Evolutionary conservation across 2,329 filamentous ascomycete species (phyloP).

Genomic region (Sporothrix inflata): DNA sequence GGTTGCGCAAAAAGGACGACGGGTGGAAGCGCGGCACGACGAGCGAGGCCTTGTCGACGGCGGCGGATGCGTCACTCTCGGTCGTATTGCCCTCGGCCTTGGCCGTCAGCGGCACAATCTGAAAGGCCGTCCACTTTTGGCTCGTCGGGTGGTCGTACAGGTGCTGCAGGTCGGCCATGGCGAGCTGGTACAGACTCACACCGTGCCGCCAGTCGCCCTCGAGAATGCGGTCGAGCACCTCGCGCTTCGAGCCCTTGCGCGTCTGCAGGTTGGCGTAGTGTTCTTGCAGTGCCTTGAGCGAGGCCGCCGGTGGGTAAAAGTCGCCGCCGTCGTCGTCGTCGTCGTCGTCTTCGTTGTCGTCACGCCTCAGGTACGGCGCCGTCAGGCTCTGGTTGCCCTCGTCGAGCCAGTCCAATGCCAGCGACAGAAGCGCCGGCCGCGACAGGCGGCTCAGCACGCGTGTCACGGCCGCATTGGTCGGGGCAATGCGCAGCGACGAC

Average conservation of each 20-base stretch:
- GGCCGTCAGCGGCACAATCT: conserved; percentile 57
- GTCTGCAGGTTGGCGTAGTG: conserved; percentile 64
- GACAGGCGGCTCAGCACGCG: conserved; percentile 72
- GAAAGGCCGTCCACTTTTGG: conserved; percentile 67
- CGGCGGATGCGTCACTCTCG: conserved; percentile 36
- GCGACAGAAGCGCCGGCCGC: conserved; percentile 69
- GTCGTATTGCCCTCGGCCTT: conserved; percentile 29
- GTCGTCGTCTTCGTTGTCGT: conserved; percentile 47
- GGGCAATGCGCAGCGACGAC: conserved; percentile 69
- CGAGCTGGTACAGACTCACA: conserved; percentile 66
- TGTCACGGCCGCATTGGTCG: conserved; percentile 64
- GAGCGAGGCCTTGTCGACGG: conserved; percentile 52
- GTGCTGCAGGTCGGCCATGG: conserved; percentile 69
- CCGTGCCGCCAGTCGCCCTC: conserved; percentile 72
- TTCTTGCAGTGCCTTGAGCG: conserved; percentile 67
- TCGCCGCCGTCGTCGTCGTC: conserved; percentile 63
- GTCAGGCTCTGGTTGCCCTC: conserved; percentile 64
- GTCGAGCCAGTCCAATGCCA: conserved; percentile 78
- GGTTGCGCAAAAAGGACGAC: conserved; percentile 74
- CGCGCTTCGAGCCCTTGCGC: conserved; percentile 63
- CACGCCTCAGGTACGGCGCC: conserved; percentile 56
- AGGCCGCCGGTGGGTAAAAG: conserved; percentile 69
- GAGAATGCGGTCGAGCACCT: conserved; percentile 65
- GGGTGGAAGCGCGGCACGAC: conserved; percentile 75
- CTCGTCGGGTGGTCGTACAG: conserved; percentile 67